Evolutionary conservation across 257 asterid genomes (phyloP).

Genomic region (Coffea eugenioides): DNA sequence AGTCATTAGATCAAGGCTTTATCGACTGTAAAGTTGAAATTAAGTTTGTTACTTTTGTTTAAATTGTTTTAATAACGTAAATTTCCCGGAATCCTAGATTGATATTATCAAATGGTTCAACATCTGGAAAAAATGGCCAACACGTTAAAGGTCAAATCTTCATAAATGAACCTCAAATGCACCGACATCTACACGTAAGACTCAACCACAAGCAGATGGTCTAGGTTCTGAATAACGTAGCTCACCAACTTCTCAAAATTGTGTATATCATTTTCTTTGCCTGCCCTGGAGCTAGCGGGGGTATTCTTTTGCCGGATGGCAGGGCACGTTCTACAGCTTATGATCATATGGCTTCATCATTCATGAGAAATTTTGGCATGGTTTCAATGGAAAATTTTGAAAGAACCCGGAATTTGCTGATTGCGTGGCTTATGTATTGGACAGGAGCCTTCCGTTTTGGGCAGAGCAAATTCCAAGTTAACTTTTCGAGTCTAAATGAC

Average conservation of each 20-base stretch:
- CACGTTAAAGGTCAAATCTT: slow-evolving; percentile 8
- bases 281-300: too few relatives aligned
- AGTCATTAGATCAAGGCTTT: too few relatives aligned
- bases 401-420: background rate
- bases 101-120: too few relatives aligned
- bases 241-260: background rate
- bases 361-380: background rate
- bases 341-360: background rate
- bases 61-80: too few relatives aligned
- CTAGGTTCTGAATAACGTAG: background rate
- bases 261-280: background rate
- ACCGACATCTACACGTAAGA: slow-evolving; percentile 4
- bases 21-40: too few relatives aligned
- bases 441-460: background rate
- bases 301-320: too few relatives aligned
- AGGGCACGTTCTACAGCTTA: background rate
- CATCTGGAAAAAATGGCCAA: too few relatives aligned
- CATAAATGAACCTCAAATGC: slow-evolving; percentile 3
- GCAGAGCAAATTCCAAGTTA: background rate
- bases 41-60: too few relatives aligned
- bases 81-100: too few relatives aligned
- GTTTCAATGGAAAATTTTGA: background rate
- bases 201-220: background rate
- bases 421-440: background rate
- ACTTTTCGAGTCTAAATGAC: too few relatives aligned